Evolutionary conservation across 2,329 filamentous ascomycete species (phyloP).

Genomic region (Nemania serpens): DNA sequence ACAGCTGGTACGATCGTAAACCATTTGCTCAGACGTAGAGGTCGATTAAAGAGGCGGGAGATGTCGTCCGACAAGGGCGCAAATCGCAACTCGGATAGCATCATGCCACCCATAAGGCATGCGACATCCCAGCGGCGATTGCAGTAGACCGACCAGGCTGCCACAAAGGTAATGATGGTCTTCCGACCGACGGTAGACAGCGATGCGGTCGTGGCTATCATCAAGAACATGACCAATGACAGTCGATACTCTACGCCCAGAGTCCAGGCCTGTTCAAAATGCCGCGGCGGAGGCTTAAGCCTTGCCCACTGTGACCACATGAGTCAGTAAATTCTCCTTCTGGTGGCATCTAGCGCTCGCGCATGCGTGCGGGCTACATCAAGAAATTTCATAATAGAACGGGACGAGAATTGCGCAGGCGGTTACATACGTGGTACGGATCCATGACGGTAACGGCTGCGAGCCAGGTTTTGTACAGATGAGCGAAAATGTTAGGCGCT

Average conservation of each 20-base stretch:
- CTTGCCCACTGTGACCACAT: conserved; percentile 21
- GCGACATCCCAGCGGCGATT: conserved; percentile 24
- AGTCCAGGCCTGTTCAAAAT: conserved; percentile 25
- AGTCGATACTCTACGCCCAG: conserved; percentile 26
- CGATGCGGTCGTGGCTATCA: conserved; percentile 26
- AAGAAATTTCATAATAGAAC: conserved; percentile 1
- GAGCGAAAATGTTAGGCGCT: conserved; percentile 23
- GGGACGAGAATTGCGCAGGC: conserved; percentile 1
- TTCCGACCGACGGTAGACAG: conserved; percentile 24
- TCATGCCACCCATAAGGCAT: conserved; percentile 25
- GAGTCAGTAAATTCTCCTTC: conserved; percentile 15
- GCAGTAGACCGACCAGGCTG: conserved; percentile 23
- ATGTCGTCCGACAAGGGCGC: conserved; percentile 22
- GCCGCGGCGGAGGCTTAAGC: conserved; percentile 16
- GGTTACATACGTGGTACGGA: conserved; percentile 23
- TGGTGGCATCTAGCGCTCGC: conserved; percentile 3
- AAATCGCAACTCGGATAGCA: conserved; percentile 25
- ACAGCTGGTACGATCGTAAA: conserved; percentile 17
- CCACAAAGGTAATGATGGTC: conserved; percentile 21
- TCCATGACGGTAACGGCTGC: conserved; percentile 25
- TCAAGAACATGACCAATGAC: conserved; percentile 25
- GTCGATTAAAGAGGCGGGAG: conserved; percentile 21
- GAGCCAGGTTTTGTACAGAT: conserved; percentile 23
- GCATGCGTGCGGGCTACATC: conserved; percentile 2
- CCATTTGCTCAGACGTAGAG: conserved; percentile 22